Base-by-base conservation (phyloP, 1,284 basidiomycete genomes). In the Mycena citricolor region DNA sequence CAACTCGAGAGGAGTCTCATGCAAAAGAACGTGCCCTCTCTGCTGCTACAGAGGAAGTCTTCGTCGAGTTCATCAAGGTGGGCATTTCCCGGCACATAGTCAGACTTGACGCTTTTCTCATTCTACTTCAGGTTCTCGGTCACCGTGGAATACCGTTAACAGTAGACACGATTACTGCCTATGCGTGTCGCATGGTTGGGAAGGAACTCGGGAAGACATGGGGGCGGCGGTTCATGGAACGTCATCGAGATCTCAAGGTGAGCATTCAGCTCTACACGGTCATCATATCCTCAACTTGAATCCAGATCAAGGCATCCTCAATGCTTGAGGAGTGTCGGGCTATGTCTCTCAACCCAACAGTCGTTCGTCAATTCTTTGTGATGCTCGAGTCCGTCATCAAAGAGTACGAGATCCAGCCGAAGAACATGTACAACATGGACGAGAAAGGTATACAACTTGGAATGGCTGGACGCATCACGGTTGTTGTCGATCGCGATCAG, bases 341-440 rank as follows among this genome's bases (percentile, higher is more conserved):
- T 3, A 6, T 31, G 12, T 37, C 41, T 7, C 28, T 53, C 32
- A 54, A 42, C 19, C 40, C 22, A 2, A 16, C 42, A 4, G 30
- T 21, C 22, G 53, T 57, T 0, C 22, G 47, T 4, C 34, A 49
- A 2, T 52, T 52, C 31, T 59, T 57, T 28, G 24, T 47, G 0
- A 22, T 52, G 11, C 42, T 59, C n/a, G 22, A 24, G 1, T 38
- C 39, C 0, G 49, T 44, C 11, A 35, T 56, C n/a, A 17, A 13
- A 3, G 19, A 53, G n/a, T 40, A 49, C 25, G 41, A 52, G 8
- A 54, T 62, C 12, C 41, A 52, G n/a, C 47, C 41, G 14, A 39
- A 54, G 22, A 55, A 60, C 31, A 36, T 53, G 4, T 61, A 49
- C 16, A 61, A 61, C 31, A 56, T 58, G 55, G 59, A 62, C 44